Percentiles rank a stretch among this genome's conserved stretches.
These are phyloP conservation scores for Platismatia glauca DNA, from an alignment of 495 filamentous ascomycete genomes.

Conservation along the genomic window DNA sequence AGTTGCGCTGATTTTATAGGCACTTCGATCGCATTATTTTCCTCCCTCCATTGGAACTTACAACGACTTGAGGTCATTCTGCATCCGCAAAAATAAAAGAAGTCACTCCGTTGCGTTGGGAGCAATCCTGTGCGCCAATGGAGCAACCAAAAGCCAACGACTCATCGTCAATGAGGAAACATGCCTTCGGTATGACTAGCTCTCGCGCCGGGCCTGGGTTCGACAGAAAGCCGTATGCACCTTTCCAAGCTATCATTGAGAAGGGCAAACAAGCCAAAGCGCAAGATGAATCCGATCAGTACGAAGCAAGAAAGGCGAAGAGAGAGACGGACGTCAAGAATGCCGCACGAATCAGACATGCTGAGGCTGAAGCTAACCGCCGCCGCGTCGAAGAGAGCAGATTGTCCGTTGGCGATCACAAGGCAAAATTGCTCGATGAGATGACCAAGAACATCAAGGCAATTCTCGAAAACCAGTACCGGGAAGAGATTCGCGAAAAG, in stretches of 20 bases:
- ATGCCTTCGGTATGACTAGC: not conserved
- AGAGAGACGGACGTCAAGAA: not conserved
- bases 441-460: slow-evolving; percentile 11
- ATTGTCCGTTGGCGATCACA: slow-evolving; percentile 3
- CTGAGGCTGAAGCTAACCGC: slow-evolving; percentile 7
- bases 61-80: not conserved
- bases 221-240: not conserved
- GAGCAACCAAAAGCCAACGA: not conserved
- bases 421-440: slow-evolving; percentile 12
- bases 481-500: slow-evolving; percentile 10
- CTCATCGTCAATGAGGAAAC: not conserved
- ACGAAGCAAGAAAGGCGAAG: slow-evolving; percentile 4
- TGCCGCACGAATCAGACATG: slow-evolving; percentile 3
- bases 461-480: slow-evolving; percentile 11
- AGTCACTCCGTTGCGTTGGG: not conserved
- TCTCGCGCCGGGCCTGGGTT: not conserved
- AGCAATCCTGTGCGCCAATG: not conserved
- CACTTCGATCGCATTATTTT: too few species aligned
- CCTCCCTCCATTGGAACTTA: too few species aligned
- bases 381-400: slow-evolving; percentile 10
- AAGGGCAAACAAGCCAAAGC: slow-evolving; percentile 15
- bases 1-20: too few species aligned
- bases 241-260: slow-evolving; percentile 12
- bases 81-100: not conserved
- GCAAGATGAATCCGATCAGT: slow-evolving; percentile 5